A percentile compares a stretch with the other conserved stretches of the same genome.
phyloP scores from a whole-genome alignment of 495 filamentous ascomycete species.

The Pyrenopolyporus hunteri region DNA sequence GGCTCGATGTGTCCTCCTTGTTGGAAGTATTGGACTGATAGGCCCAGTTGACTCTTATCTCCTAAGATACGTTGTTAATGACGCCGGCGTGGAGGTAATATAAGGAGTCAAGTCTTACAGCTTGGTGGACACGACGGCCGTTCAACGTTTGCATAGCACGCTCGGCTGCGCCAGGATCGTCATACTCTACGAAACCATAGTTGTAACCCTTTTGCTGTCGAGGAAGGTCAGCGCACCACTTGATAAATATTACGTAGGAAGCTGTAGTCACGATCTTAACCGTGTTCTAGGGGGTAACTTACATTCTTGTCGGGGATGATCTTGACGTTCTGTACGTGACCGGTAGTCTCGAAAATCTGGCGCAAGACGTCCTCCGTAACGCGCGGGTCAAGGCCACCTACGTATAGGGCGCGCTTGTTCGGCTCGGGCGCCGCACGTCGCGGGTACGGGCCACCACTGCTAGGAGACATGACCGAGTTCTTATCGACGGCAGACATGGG shows the following conservation, averaged over 20 bases:
- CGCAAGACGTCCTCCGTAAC: slow-evolving; percentile 96
- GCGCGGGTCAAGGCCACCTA: slow-evolving; percentile 91
- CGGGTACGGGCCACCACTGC: slow-evolving; percentile 77
- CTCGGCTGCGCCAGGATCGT: slow-evolving; percentile 95
- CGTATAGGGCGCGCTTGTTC: slow-evolving; percentile 97
- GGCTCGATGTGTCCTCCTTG: slow-evolving; percentile 98
- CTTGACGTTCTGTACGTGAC: slow-evolving; percentile 98
- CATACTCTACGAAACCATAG: slow-evolving; percentile 99
- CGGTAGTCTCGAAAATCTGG: slow-evolving; percentile 98
- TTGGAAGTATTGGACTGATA: slow-evolving; percentile 94
- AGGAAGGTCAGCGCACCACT: slow-evolving; percentile 23
- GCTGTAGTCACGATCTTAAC: slow-evolving; percentile 13
- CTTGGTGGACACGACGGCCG: slow-evolving; percentile 91
- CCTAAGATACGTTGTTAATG: slow-evolving; percentile 60
- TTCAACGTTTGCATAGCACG: slow-evolving; percentile 97
- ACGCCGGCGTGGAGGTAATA: neutral
- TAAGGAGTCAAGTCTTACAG: slow-evolving; percentile 63
- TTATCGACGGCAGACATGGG: slow-evolving; percentile 72
- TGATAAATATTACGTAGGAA: slow-evolving; percentile 12
- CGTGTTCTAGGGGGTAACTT: slow-evolving; percentile 47
- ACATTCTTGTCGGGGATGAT: slow-evolving; percentile 99
- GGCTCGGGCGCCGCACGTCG: slow-evolving; percentile 95
- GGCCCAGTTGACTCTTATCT: slow-evolving; percentile 99
- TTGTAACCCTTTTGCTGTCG: slow-evolving; percentile 90
- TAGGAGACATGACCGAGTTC: slow-evolving; percentile 78